Evolutionary conservation across 768 basidiomycete species (phyloP).

Genomic region (Boletus tomentosulus): DNA sequence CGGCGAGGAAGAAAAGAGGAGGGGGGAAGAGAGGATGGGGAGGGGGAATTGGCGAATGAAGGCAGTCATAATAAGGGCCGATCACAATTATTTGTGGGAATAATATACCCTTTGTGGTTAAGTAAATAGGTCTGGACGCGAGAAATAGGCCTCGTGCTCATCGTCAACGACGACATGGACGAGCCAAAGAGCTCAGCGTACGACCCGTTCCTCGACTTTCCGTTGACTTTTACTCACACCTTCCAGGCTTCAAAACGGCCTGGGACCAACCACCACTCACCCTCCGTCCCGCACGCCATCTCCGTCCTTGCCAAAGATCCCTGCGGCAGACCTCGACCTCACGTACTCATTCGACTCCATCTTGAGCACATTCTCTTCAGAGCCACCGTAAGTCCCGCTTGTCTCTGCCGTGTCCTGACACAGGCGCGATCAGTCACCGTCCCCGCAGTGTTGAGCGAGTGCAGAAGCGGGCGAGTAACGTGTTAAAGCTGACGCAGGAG

Average conservation of each 20-base stretch:
- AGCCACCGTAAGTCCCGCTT: conserved; percentile 46
- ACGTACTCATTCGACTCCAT: conserved; percentile 43
- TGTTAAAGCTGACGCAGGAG: conserved; percentile 72
- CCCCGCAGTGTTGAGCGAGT: conserved; percentile 32
- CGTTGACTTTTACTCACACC: conserved; percentile 18
- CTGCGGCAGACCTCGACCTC: conserved; percentile 41
- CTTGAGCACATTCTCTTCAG: conserved; percentile 27
- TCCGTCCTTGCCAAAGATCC: conserved; percentile 50
- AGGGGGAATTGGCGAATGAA: conserved; percentile 18
- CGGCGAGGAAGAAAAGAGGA: conserved; percentile 3
- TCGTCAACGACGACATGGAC: conserved; percentile 28
- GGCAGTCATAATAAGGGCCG: conserved; percentile 30
- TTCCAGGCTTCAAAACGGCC: conserved; percentile 19
- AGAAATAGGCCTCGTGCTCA: conserved; percentile 18
- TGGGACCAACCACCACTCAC: conserved; percentile 11
- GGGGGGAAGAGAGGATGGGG: conserved; percentile 8
- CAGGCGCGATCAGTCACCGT: conserved; percentile 33
- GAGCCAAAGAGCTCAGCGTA: conserved; percentile 19
- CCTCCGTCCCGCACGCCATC: conserved; percentile 27
- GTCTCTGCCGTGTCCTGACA: conserved; percentile 16
- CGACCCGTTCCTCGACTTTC: conserved; percentile 10
- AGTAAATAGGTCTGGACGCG: neutral
- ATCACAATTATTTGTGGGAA: conserved; percentile 30
- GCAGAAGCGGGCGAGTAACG: conserved; percentile 74
- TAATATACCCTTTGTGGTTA: conserved; percentile 5